phyloP scores from a whole-genome alignment of 192 early-diverging fungal genomes.

The Linnemannia elongata region DNA sequence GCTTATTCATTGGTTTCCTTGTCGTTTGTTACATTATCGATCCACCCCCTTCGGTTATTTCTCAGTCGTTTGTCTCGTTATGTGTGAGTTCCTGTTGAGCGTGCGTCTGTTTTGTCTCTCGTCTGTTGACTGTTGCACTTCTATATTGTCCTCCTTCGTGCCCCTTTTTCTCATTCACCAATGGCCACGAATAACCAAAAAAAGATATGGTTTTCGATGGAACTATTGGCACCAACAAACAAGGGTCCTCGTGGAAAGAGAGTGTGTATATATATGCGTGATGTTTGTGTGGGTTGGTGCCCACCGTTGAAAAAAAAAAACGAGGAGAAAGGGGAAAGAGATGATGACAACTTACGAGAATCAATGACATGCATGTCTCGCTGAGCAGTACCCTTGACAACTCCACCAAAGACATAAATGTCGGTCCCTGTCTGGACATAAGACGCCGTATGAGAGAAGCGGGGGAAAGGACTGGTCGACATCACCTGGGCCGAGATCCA shows the following conservation, averaged over 20 bases:
- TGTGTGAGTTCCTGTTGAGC: not conserved
- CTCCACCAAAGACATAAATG: conserved; percentile 54
- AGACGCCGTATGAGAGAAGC: conserved; percentile 49
- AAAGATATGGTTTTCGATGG: not conserved
- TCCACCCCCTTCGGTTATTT: not conserved
- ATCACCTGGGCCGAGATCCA: conserved; percentile 39
- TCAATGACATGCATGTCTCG: conserved; percentile 54
- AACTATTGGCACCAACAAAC: not conserved
- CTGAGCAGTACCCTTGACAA: conserved; percentile 32
- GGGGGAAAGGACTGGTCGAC: conserved; percentile 38
- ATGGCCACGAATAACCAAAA: too few species aligned
- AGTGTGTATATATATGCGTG: not conserved
- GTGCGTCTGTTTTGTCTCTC: not conserved
- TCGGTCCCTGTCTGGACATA: conserved; percentile 55
- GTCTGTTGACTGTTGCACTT: not conserved
- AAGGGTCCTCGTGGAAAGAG: not conserved
- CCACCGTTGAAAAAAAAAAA: not conserved
- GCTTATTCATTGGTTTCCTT: not conserved
- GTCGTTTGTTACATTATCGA: not conserved
- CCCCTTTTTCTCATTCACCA: not conserved
- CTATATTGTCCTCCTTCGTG: not conserved
- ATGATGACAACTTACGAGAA: conserved; percentile 36
- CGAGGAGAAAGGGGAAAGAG: not conserved
- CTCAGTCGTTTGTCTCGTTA: not conserved
- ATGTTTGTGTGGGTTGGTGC: not conserved